A percentile compares a stretch with the other conserved stretches of the same genome.
Evolutionary conservation across 257 asterid genomes (phyloP).

Genomic region (Jacaranda mimosifolia): DNA sequence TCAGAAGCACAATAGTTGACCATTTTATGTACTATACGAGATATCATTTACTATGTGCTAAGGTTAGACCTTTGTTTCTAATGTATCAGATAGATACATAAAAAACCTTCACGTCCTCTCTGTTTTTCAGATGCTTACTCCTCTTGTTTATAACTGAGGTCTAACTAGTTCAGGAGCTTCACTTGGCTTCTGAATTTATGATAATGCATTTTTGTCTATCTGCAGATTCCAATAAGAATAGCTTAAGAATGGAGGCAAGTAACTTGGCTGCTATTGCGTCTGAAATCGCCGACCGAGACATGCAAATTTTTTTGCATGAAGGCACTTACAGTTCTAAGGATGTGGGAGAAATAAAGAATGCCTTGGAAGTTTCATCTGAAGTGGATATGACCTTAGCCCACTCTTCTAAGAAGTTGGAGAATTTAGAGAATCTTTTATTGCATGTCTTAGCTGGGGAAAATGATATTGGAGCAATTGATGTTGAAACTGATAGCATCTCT

Average conservation of each 20-base stretch:
- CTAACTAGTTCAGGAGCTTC: background rate
- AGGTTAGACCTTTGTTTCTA: no score
- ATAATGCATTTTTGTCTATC: background rate
- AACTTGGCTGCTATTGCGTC: constrained; percentile 32
- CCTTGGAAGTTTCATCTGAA: constrained; percentile 51
- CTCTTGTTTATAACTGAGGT: background rate
- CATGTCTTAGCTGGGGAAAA: constrained; percentile 53
- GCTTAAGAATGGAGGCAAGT: constrained; percentile 33
- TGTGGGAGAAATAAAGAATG: constrained; percentile 36
- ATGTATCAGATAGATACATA: background rate
- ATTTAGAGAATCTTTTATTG: constrained; percentile 69
- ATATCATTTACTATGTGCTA: no score
- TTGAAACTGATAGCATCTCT: constrained; percentile 62
- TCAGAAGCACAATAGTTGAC: background rate
- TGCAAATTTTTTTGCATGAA: constrained; percentile 39
- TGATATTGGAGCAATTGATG: constrained; percentile 53
- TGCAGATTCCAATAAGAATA: constrained; percentile 24
- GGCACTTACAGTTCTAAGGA: constrained; percentile 29
- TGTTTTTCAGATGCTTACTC: background rate
- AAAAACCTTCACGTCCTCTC: no score
- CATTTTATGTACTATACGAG: background rate
- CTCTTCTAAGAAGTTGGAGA: constrained; percentile 68
- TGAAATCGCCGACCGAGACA: constrained; percentile 38
- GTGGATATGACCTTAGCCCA: constrained; percentile 54
- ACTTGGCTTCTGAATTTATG: background rate